Evolutionary conservation across 768 basidiomycete genomes (phyloP).

Genomic region (Cystofilobasidium capitatum): DNA sequence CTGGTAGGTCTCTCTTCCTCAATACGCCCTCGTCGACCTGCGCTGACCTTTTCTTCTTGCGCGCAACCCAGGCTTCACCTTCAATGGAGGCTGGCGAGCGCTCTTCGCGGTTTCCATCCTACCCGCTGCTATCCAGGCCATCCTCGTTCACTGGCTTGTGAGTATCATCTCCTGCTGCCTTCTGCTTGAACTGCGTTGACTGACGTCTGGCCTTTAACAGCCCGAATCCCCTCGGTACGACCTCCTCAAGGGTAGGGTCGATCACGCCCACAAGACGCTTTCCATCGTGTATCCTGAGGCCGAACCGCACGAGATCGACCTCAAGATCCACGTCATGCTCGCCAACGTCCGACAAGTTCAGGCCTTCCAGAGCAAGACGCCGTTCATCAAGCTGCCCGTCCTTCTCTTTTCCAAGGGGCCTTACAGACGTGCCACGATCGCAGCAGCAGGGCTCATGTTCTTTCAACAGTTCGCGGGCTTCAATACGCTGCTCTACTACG

Average conservation of each 20-base stretch:
- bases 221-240: conserved; percentile 33
- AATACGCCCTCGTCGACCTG: too few relatives aligned
- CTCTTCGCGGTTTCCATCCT: conserved; percentile 33
- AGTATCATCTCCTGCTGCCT: conserved; percentile 27
- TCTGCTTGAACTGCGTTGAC: conserved; percentile 8
- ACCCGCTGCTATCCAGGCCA: conserved; percentile 29
- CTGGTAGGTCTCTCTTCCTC: too few relatives aligned
- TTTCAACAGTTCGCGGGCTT: conserved; percentile 35
- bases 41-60: background rate
- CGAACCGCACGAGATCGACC: conserved; percentile 28
- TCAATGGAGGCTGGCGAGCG: conserved; percentile 31
- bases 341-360: conserved; percentile 27
- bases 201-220: conserved; percentile 29
- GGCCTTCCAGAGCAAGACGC: conserved; percentile 23
- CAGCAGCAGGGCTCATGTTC: conserved; percentile 30
- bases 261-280: conserved; percentile 29
- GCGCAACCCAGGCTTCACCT: conserved; percentile 19
- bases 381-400: conserved; percentile 13
- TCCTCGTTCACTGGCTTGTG: conserved; percentile 27
- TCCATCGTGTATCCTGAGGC: conserved; percentile 11
- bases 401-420: conserved; percentile 26
- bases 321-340: conserved; percentile 31
- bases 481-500: conserved; percentile 34
- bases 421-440: conserved; percentile 30
- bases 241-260: conserved; percentile 25